Evolutionary conservation across 2,329 filamentous ascomycete genomes (phyloP), one percentile per base, ranked within the genome.

Genomic region (Verticillium tricorpus): DNA sequence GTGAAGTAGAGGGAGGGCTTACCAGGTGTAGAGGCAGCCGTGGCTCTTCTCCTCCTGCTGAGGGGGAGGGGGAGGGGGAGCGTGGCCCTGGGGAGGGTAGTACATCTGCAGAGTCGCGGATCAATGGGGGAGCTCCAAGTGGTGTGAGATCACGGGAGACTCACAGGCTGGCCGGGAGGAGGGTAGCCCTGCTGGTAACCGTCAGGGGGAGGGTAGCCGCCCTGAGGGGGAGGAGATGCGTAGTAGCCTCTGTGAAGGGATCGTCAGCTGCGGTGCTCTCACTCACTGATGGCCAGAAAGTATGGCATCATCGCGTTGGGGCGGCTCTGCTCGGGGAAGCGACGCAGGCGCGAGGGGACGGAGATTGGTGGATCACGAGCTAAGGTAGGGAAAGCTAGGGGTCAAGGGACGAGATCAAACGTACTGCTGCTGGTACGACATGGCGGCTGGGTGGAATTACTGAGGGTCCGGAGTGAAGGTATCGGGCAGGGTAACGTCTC

Each of bases 1-100:
- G 5, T 17, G 14, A 7, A 2, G 11, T 22, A 5, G 11, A 2
- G 35, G 50, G 15, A 2, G 35, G 50, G 56, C 69, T 67, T 65
- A 77, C 75, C 76, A 78, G 60, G 68, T 69, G 67, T 76, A 76
- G 57, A 78, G 67, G 62, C 76, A 78, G 55, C 76, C 76, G 65
- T 76, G 74, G 66, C 74, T 76, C 72, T 77, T 77, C 64, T 77
- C 74, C 65, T 65, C 60, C 58, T 73, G 67, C 60, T 75, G 69
- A 40, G 70, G 72, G 57, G 74, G 74, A 11, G 63, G 67, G 63
- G 71, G 72, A 32, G 58, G 64, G 17, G 58, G 64, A 45, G 63
- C 58, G 17, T 69, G 64, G 39, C 65, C 66, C 56, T 67, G 70
- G 61, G 69, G 69, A 63, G 69, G 68, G 61, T 71, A 72, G 61